Base-by-base conservation (phyloP, 2,329 filamentous ascomycete genomes). In the Trichophyton simii region DNA sequence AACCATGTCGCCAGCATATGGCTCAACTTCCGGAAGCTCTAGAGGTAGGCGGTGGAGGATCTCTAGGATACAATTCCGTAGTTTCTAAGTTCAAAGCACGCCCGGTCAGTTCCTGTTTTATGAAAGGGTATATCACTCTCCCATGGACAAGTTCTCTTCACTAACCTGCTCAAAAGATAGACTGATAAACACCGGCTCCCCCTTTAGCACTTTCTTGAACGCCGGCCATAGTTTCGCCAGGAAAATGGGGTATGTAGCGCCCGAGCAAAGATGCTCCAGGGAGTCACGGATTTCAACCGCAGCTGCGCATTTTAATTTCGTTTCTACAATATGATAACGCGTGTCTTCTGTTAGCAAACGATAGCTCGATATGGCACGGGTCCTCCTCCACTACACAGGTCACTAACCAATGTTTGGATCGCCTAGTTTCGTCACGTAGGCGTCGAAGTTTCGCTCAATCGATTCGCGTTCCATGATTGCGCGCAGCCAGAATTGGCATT, bases 41-140 rank as follows among this genome's bases (percentile, higher is more conserved):
- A 79, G 86, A 67, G 75, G 91, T 80, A 99, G 76, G 65, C 94
- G 86, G 75, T 97, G 91, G 34, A 99, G 80, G 67, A 96, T 96
- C 75, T 99, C 95, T 67, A 99, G 86, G 57, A 95, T 83, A 72
- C 88, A 95, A 72, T 94, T 94, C 65, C 94, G 89, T 66, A 99
- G 79, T 83, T 91, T 95, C 85, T 89, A 69, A 22, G 22, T 28
- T 15, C 46, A 8, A 20, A 11, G 44, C 4, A 9, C 13, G 11
- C 20, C 9, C 15, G 54, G 38, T 20, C 34, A 46, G 60, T 38
- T 38, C 20, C 60, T 58, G 34, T 41, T 13, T 13, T 38, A 13
- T 55, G n/a, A 11, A n/a, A 44, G 8, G 57, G 20, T 58, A 64
- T 28, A 61, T 61, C 60, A 59, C 60, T 48, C 50, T 48, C 9